Base-by-base conservation (phyloP, 257 asterid species). In the Verbena officinalis region DNA sequence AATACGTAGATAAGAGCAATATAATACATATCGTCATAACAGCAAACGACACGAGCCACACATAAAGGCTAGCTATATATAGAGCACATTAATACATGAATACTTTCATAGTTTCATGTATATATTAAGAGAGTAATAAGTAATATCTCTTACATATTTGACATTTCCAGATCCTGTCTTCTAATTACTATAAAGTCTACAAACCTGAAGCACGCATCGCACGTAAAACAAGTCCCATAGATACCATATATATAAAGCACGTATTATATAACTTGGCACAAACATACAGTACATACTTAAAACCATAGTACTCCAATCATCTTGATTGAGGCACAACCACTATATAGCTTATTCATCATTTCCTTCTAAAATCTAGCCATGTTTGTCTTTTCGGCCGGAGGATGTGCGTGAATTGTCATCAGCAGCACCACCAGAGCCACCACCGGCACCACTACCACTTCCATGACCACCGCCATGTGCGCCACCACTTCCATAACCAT, bases 401-500 rank as follows among this genome's bases (percentile, higher is more conserved):
- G 21, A 15, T 43, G 69, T 55, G 12, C 62, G 22, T 16, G 61
- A 36, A 20, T 22, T 45, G 16, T 33, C 71, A 13, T 49, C 77
- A 4, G 10, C 77, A 3, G 11, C 0, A 20, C 68, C 55, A 17
- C 78, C 75, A 11, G 27, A 0, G 22, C 69, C 78, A 4, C 70
- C 68, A 8, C 63, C 65, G 0, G 56, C 44, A 20, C 77, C 81
- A 13, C 67, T 45, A 23, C 80, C 86, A 44, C 77, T 65, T 45
- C 85, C 83, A 22, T 68, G 62, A 23, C 85, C 83, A 9, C 78
- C 67, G 0, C 75, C 87, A 17, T 7, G 79, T 21, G 76, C 84
- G 15, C 84, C 82, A 10, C 83, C 84, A 2, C 79, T 73, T 0
- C 84, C 72, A 9, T 68, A 76, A 2, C 88, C 88, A 43, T 76